A percentile compares a stretch with the other conserved stretches of the same genome.
Evolutionary conservation across 2,329 filamentous ascomycete genomes (phyloP).

Genomic region (Epichloe sibirici): DNA sequence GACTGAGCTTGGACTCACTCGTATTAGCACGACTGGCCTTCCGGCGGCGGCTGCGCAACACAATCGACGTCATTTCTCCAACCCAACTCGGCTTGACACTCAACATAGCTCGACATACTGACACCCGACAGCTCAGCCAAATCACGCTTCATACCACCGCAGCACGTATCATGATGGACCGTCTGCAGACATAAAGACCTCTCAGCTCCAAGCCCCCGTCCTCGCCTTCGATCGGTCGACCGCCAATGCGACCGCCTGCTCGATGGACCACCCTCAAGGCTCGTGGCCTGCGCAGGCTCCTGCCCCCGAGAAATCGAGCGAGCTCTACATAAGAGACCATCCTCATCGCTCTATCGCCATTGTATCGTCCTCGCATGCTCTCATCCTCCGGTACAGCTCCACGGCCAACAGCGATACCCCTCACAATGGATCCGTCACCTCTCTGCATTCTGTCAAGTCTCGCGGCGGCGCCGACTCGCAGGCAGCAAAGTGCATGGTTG

Average conservation of each 20-base stretch:
- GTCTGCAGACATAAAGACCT: slow-evolving; percentile 6
- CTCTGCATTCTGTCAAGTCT: slow-evolving; percentile 33
- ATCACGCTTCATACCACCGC: background rate
- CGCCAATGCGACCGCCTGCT: slow-evolving; percentile 6
- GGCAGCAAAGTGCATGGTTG: slow-evolving; percentile 68
- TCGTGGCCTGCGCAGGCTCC: slow-evolving; percentile 35
- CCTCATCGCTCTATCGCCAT: slow-evolving; percentile 82
- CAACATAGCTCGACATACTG: background rate
- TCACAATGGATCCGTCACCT: slow-evolving; percentile 45
- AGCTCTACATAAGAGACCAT: slow-evolving; percentile 74
- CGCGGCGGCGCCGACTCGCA: slow-evolving; percentile 30
- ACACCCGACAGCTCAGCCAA: background rate
- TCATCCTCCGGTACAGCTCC: slow-evolving; percentile 72
- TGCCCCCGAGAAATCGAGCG: slow-evolving; percentile 51
- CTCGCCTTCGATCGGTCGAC: slow-evolving; percentile 6
- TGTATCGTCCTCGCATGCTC: slow-evolving; percentile 62
- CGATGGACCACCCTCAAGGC: slow-evolving; percentile 36
- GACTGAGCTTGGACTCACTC: background rate
- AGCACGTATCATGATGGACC: slow-evolving; percentile 13
- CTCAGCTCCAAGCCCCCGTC: background rate
- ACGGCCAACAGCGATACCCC: slow-evolving; percentile 44
- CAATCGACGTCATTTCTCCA: slow-evolving; percentile 3
- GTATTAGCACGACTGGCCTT: background rate
- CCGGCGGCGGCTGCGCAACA: background rate
- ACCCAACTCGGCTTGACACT: background rate